These are phyloP conservation scores for Abrus precatorius DNA, from an alignment of 306 rosid species.

Conservation along the genomic window DNA sequence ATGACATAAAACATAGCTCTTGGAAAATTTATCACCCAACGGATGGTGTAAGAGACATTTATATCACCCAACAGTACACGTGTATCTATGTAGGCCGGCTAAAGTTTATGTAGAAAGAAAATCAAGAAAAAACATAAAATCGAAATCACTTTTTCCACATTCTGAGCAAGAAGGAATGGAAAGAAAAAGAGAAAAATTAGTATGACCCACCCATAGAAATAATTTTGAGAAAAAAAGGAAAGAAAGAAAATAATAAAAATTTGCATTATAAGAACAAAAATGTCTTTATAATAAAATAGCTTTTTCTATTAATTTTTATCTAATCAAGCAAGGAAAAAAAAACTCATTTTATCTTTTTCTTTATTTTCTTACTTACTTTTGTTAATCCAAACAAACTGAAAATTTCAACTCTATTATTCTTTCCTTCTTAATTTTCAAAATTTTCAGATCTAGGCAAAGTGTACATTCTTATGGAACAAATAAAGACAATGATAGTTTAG, in stretches of 20 bases:
- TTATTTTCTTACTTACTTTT: neutral
- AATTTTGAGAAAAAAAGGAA: too few species aligned
- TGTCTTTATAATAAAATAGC: neutral
- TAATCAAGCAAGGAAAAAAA: neutral
- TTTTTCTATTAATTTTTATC: neutral
- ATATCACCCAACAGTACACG: neutral
- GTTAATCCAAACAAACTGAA: neutral
- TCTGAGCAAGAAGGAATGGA: too few species aligned
- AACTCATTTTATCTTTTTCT: neutral
- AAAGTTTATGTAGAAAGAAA: neutral
- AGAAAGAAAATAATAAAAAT: too few species aligned
- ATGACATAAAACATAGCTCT: neutral
- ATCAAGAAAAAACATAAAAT: neutral
- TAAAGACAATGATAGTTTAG: constrained; percentile 30
- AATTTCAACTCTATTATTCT: neutral
- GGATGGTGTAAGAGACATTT: neutral
- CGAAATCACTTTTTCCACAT: neutral
- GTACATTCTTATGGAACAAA: neutral
- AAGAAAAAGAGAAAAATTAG: too few species aligned
- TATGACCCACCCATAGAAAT: too few species aligned
- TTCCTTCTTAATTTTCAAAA: neutral
- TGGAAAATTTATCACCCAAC: constrained; percentile 25
- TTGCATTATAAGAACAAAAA: too few species aligned
- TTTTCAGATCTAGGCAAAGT: neutral
- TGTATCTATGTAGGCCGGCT: neutral